These are phyloP conservation scores for Podospora conica DNA, from an alignment of 495 filamentous ascomycete species.

Conservation along the genomic window DNA sequence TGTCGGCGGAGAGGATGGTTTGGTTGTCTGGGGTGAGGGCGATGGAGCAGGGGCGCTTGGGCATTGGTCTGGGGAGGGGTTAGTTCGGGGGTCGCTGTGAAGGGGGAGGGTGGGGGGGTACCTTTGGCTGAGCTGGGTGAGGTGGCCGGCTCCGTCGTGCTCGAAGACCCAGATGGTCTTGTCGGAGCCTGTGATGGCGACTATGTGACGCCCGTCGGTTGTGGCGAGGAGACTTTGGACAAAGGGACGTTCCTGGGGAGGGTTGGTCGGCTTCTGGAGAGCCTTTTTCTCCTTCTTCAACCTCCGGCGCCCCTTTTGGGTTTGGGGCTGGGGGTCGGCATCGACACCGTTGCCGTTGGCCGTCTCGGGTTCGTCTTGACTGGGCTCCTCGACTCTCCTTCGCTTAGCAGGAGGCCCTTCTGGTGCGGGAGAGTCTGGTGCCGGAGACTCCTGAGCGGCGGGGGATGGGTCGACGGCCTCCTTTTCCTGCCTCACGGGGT, in stretches of 20 bases:
- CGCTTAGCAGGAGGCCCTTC: constrained; percentile 31
- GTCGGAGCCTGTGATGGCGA: constrained; percentile 80
- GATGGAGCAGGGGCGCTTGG: constrained; percentile 77
- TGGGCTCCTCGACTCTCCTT: constrained; percentile 16
- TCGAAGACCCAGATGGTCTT: constrained; percentile 82
- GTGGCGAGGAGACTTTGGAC: constrained; percentile 55
- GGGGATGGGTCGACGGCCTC: neutral
- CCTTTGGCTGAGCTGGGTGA: constrained; percentile 69
- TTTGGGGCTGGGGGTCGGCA: neutral
- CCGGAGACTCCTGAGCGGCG: constrained; percentile 13
- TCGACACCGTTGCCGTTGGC: constrained; percentile 6
- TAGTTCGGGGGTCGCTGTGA: neutral
- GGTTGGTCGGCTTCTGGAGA: constrained; percentile 3
- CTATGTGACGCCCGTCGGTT: constrained; percentile 55
- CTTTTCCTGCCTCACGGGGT: constrained; percentile 19
- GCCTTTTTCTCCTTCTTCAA: constrained; percentile 14
- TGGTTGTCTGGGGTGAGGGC: constrained; percentile 58
- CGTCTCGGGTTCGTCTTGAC: constrained; percentile 2
- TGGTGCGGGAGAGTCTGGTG: constrained; percentile 17
- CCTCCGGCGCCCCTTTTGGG: constrained; percentile 2
- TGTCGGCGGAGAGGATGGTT: constrained; percentile 77
- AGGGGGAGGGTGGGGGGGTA: constrained; percentile 26
- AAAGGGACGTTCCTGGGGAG: constrained; percentile 24
- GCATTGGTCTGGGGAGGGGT: constrained; percentile 59
- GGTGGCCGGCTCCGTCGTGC: constrained; percentile 50